Percentiles rank a stretch among this genome's conserved stretches.
phyloP scores from a whole-genome alignment of 2,329 filamentous ascomycete species.

The Taxawa tesnikishii region DNA sequence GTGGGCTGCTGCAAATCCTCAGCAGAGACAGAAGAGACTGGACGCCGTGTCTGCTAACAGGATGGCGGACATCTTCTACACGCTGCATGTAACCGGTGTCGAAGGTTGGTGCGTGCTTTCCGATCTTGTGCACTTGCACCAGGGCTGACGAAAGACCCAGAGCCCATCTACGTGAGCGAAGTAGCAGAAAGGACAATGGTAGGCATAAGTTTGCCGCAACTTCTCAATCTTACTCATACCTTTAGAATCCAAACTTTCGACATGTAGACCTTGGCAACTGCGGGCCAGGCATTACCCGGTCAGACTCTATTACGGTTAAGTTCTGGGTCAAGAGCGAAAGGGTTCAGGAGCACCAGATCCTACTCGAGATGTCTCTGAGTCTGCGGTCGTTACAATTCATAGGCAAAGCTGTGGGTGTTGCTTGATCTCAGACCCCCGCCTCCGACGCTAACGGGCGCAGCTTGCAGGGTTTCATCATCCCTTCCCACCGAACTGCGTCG shows the following conservation, averaged over 20 bases:
- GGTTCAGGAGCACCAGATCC: conserved; percentile 44
- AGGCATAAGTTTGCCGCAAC: too few relatives aligned
- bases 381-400: conserved; percentile 67
- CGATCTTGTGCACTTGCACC: conserved; percentile 3
- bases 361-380: conserved; percentile 62
- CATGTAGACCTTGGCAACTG: conserved; percentile 64
- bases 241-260: conserved; percentile 70
- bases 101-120: conserved; percentile 18
- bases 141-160: conserved; percentile 23
- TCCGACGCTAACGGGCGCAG: too few relatives aligned
- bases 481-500: conserved; percentile 67
- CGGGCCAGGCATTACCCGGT: conserved; percentile 52
- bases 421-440: neutral
- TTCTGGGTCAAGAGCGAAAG: conserved; percentile 57
- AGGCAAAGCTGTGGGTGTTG: conserved; percentile 41
- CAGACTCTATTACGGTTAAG: conserved; percentile 52
- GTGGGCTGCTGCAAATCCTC: conserved; percentile 48
- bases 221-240: neutral
- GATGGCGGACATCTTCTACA: conserved; percentile 83
- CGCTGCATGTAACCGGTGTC: conserved; percentile 56
- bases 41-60: conserved; percentile 58
- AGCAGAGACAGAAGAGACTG: conserved; percentile 58
- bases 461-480: conserved; percentile 54
- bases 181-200: conserved; percentile 58
- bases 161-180: conserved; percentile 87